These are phyloP conservation scores for Pleurotus tuoliensis DNA, from an alignment of 768 basidiomycete genomes.

Conservation along the genomic window DNA sequence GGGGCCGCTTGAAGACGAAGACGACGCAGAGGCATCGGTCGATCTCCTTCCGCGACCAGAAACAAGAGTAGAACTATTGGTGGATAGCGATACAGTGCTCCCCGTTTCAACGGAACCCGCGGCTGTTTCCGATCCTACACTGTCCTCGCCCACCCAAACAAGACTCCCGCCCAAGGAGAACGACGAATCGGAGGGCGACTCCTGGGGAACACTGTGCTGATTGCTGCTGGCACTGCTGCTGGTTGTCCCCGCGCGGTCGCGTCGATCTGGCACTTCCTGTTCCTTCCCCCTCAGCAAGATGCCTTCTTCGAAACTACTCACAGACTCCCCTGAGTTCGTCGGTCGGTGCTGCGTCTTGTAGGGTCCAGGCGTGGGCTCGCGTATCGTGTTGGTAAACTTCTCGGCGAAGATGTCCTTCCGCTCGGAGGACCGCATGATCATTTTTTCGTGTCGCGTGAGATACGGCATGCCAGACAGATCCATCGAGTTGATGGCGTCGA, in stretches of 20 bases:
- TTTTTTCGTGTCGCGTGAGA: slow-evolving; percentile 77
- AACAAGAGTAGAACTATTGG: slow-evolving; percentile 34
- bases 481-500: slow-evolving; percentile 92
- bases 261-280: slow-evolving; percentile 12
- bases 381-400: slow-evolving; percentile 49
- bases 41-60: slow-evolving; percentile 54
- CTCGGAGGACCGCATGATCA: slow-evolving; percentile 87
- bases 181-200: slow-evolving; percentile 68
- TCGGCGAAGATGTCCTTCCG: slow-evolving; percentile 91
- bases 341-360: slow-evolving; percentile 35
- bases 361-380: slow-evolving; percentile 21
- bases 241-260: slow-evolving; percentile 33
- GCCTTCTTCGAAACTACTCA: slow-evolving; percentile 69
- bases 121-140: slow-evolving; percentile 38
- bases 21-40: slow-evolving; percentile 76
- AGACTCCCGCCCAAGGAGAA: slow-evolving; percentile 78
- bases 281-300: slow-evolving; percentile 35
- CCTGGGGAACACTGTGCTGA: slow-evolving; percentile 27
- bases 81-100: slow-evolving; percentile 37
- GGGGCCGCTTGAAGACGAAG: slow-evolving; percentile 31
- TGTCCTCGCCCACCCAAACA: slow-evolving; percentile 83
- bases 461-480: slow-evolving; percentile 75
- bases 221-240: slow-evolving; percentile 29
- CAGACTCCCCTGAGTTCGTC: slow-evolving; percentile 56
- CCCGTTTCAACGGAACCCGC: slow-evolving; percentile 37